phyloP scores from a whole-genome alignment of 192 early-diverging fungal genomes.

The Coemansia pectinata region DNA sequence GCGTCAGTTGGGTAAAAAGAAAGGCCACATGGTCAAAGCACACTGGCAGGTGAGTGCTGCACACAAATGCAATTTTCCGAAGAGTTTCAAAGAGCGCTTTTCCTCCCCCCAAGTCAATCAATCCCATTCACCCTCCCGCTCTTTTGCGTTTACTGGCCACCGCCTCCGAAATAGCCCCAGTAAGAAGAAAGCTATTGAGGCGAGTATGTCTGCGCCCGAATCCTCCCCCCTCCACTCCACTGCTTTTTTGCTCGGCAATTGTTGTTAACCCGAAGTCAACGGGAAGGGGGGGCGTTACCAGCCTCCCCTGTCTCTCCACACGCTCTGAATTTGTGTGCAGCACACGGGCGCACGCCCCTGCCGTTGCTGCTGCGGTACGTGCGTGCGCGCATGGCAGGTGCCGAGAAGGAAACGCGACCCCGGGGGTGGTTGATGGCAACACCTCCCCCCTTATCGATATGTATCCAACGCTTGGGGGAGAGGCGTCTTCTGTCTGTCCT shows the following conservation, averaged over 20 bases:
- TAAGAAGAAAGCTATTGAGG: not conserved
- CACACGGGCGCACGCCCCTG: not conserved
- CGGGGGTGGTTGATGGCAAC: not conserved
- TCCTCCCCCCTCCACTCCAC: not conserved
- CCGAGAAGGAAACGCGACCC: not conserved
- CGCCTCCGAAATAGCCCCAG: not conserved
- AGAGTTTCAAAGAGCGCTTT: conserved; percentile 1
- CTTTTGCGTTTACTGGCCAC: not conserved
- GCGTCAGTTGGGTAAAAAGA: not conserved
- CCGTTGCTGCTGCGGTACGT: not conserved
- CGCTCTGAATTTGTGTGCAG: not conserved
- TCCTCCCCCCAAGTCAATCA: not conserved
- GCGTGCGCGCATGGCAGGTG: not conserved
- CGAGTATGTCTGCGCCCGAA: not conserved
- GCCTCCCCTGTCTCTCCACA: not conserved
- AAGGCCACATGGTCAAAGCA: not conserved
- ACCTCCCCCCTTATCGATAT: not conserved
- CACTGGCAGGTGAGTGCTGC: not conserved
- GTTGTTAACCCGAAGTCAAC: not conserved
- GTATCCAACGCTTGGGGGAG: not conserved
- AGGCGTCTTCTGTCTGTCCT: not conserved
- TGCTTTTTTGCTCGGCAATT: conserved; percentile 1
- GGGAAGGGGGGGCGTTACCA: not conserved
- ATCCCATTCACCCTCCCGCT: not conserved
- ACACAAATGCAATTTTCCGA: conserved; percentile 9